Evolutionary conservation across 805 yeast species (phyloP).

Genomic region (Cyberlindnera samutprakarnensis): DNA sequence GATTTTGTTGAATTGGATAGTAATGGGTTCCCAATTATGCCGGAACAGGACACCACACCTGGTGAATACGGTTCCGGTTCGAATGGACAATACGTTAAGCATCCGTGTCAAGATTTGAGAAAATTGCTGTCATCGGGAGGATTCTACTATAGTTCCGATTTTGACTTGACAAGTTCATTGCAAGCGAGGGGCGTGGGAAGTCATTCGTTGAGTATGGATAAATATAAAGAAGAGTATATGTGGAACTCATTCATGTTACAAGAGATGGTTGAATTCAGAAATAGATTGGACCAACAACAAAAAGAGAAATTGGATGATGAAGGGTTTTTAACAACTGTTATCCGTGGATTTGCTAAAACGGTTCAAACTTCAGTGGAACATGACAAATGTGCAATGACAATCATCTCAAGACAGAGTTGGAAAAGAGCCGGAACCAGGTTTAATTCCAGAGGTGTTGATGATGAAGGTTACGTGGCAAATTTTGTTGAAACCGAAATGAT

Average conservation of each 20-base stretch:
- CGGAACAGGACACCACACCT: conserved; percentile 19
- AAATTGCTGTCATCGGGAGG: conserved; percentile 81
- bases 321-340: conserved; percentile 83
- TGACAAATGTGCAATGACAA: conserved; percentile 47
- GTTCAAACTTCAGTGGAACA: conserved; percentile 33
- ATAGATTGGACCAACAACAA: conserved; percentile 55
- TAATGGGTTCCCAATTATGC: conserved; percentile 54
- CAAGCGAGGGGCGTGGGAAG: conserved; percentile 62
- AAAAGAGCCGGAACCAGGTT: conserved; percentile 94
- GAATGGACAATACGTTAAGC: conserved; percentile 12
- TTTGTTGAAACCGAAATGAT: conserved; percentile 91
- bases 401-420: conserved; percentile 95
- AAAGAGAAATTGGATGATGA: conserved; percentile 61
- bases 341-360: conserved; percentile 92
- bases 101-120: conserved; percentile 77
- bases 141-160: conserved; percentile 86
- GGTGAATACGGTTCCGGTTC: conserved; percentile 9
- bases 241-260: conserved; percentile 90
- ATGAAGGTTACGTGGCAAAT: conserved; percentile 91
- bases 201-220: conserved; percentile 41
- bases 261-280: conserved; percentile 48
- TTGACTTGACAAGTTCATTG: conserved; percentile 82
- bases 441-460: conserved; percentile 93
- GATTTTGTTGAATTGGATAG: conserved; percentile 67
- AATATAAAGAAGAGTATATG: conserved; percentile 83